phyloP scores from a whole-genome alignment of 1,284 basidiomycete genomes.

The Paramarasmius palmivorus region DNA sequence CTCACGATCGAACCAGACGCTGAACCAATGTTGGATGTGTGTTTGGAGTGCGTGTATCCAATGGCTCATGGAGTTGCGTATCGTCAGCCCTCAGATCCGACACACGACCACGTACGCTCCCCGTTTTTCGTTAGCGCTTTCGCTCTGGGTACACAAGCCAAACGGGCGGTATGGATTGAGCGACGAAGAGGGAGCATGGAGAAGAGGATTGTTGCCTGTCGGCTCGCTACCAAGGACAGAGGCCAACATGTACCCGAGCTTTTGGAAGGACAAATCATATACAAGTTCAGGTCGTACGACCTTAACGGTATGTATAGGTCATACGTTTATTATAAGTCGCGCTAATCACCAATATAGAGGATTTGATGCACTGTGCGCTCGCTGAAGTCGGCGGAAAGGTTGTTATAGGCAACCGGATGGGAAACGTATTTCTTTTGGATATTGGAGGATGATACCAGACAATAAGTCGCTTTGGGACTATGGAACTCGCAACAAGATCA shows the following conservation, averaged over 20 bases:
- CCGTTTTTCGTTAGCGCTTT: slow-evolving; percentile 43
- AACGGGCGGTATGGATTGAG: slow-evolving; percentile 54
- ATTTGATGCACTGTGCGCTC: slow-evolving; percentile 47
- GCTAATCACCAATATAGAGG: slow-evolving; percentile 33
- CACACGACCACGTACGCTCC: not conserved
- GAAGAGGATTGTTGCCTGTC: slow-evolving; percentile 39
- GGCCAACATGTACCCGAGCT: slow-evolving; percentile 5
- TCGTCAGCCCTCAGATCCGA: not conserved
- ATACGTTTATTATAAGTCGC: not conserved
- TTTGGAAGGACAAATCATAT: slow-evolving; percentile 35
- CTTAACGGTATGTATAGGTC: slow-evolving; percentile 39
- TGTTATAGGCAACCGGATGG: slow-evolving; percentile 44
- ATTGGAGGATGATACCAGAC: slow-evolving; percentile 5
- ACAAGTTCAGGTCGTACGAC: slow-evolving; percentile 46
- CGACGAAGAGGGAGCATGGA: slow-evolving; percentile 38
- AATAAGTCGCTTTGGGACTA: no score
- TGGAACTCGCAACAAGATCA: no score
- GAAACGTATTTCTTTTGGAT: slow-evolving; percentile 36
- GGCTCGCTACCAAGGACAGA: slow-evolving; percentile 13
- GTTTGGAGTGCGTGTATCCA: slow-evolving; percentile 25
- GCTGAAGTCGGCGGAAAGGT: slow-evolving; percentile 47
- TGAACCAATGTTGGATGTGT: slow-evolving; percentile 27
- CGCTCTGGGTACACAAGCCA: slow-evolving; percentile 42
- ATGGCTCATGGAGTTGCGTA: slow-evolving; percentile 7
- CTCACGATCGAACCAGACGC: slow-evolving; percentile 18